Evolutionary conservation across 768 basidiomycete genomes (phyloP).

Genomic region (Ramaria sp.): DNA sequence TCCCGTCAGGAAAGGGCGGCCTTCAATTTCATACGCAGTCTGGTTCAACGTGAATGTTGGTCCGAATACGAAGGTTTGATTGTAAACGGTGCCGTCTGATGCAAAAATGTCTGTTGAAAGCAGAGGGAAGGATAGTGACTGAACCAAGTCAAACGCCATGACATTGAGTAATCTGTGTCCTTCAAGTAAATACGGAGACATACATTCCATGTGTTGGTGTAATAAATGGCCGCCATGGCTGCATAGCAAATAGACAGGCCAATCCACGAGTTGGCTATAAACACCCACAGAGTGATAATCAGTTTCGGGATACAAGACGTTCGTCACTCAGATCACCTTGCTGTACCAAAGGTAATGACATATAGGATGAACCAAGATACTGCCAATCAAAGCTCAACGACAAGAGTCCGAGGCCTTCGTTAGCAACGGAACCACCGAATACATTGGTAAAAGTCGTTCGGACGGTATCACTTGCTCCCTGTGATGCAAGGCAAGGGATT

Average conservation of each 20-base stretch:
- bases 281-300: neutral
- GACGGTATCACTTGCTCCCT: conserved; percentile 41
- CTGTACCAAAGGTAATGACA: conserved; percentile 42
- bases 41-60: conserved; percentile 39
- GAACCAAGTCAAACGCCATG: neutral
- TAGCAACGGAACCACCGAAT: conserved; percentile 56
- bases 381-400: conserved; percentile 63
- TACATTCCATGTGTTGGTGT: conserved; percentile 53
- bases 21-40: conserved; percentile 40
- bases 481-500: conserved; percentile 32
- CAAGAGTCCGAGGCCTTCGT: conserved; percentile 55
- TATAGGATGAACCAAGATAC: conserved; percentile 38
- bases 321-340: conserved; percentile 29
- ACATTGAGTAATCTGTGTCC: neutral
- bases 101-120: conserved; percentile 49
- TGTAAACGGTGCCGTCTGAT: conserved; percentile 41
- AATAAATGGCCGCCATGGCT: conserved; percentile 45
- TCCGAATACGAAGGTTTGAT: conserved; percentile 45
- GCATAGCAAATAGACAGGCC: conserved; percentile 44
- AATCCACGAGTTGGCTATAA: conserved; percentile 45
- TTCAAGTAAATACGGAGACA: conserved; percentile 13
- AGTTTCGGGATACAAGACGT: neutral
- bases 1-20: conserved; percentile 38
- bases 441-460: conserved; percentile 41
- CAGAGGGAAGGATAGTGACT: conserved; percentile 49